A percentile compares a stretch with the other conserved stretches of the same genome.
Evolutionary conservation across 2,329 filamentous ascomycete genomes (phyloP).

Genomic region (Aspergillus uvarum): DNA sequence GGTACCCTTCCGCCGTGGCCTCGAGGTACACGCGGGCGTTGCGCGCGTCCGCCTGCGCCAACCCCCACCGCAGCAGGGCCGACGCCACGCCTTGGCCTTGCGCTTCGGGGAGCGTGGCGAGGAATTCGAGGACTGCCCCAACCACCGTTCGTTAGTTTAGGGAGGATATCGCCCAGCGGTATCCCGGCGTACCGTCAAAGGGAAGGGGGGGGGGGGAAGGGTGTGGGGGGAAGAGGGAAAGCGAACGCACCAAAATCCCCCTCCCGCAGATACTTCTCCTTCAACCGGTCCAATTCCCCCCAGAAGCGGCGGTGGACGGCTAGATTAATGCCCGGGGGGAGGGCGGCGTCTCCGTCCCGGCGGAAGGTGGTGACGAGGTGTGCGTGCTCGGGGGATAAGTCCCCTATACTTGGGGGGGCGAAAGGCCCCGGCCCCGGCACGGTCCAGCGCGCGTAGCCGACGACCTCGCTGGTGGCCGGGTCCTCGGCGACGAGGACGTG

Average conservation of each 20-base stretch:
- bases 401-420: too few species aligned
- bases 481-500: conserved; percentile 46
- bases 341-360: too few species aligned
- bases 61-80: conserved; percentile 44
- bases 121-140: conserved; percentile 19
- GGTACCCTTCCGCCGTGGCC: conserved; percentile 50
- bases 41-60: conserved; percentile 47
- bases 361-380: conserved; percentile 36
- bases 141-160: too few species aligned
- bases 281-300: conserved; percentile 10
- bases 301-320: conserved; percentile 31
- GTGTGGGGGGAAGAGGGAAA: neutral
- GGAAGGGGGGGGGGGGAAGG: neutral
- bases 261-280: conserved; percentile 5
- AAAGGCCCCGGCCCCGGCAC: too few species aligned
- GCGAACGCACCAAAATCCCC: conserved; percentile 19
- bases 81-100: conserved; percentile 19
- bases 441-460: conserved; percentile 54
- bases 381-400: conserved; percentile 9
- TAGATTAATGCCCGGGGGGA: conserved; percentile 47
- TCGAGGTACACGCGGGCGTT: conserved; percentile 51
- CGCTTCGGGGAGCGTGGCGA: conserved; percentile 12
- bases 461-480: conserved; percentile 25
- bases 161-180: too few species aligned
- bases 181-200: too few species aligned